These are phyloP conservation scores for Xylariaceae sp. DNA, from an alignment of 2,329 filamentous ascomycete genomes.

Conservation along the genomic window DNA sequence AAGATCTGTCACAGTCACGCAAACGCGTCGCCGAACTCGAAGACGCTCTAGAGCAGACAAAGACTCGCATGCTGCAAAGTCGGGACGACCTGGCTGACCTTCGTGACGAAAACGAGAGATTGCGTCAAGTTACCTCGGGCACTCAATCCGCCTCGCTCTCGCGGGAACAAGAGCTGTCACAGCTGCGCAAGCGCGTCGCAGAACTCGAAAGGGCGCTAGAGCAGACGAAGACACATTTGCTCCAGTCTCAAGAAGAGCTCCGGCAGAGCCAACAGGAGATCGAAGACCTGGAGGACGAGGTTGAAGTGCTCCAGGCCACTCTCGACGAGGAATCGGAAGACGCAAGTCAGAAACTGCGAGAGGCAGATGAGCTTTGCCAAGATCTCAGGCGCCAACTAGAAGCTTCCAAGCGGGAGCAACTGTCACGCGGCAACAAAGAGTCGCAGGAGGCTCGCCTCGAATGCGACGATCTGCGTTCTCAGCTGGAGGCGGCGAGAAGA, in stretches of 20 bases:
- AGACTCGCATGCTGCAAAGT: constrained; percentile 53
- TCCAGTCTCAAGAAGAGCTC: constrained; percentile 41
- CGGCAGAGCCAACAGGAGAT: constrained; percentile 63
- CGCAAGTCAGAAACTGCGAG: constrained; percentile 42
- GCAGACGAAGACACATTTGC: not conserved
- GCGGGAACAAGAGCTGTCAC: constrained; percentile 56
- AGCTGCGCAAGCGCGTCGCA: constrained; percentile 20
- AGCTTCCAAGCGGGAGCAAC: constrained; percentile 22
- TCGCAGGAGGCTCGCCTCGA: constrained; percentile 48
- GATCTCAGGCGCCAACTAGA: constrained; percentile 40
- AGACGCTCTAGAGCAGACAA: constrained; percentile 42
- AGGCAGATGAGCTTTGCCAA: constrained; percentile 41
- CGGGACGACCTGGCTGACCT: constrained; percentile 61
- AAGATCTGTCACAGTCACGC: constrained; percentile 43
- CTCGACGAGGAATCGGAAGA: constrained; percentile 61
- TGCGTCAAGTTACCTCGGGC: constrained; percentile 51
- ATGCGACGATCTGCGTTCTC: constrained; percentile 35
- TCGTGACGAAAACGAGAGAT: constrained; percentile 47
- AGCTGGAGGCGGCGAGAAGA: constrained; percentile 21
- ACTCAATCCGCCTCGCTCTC: constrained; percentile 24
- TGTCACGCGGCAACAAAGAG: constrained; percentile 39
- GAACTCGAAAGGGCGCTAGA: constrained; percentile 36
- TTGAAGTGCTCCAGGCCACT: constrained; percentile 65
- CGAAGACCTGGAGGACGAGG: constrained; percentile 66
- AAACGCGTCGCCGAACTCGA: constrained; percentile 23